Conservation (phyloP, 371 early-diverging fungal genomes). For the Dipsacomyces acuminosporus region DNA sequence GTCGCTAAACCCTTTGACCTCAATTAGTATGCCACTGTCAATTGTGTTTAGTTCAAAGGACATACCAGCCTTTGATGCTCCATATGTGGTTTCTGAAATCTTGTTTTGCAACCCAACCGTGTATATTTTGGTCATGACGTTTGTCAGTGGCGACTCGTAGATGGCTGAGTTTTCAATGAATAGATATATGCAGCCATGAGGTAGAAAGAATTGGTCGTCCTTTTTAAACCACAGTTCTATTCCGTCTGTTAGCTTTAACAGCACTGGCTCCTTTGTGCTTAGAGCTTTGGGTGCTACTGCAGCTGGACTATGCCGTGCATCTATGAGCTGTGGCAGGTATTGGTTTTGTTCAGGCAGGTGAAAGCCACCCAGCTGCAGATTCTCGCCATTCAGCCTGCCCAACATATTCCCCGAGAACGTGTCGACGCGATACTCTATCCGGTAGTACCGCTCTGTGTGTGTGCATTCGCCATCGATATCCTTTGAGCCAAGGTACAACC, state of each 20-base stretch:
- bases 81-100: constrained; percentile 78
- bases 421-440: constrained; percentile 73
- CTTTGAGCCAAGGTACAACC: constrained; percentile 46
- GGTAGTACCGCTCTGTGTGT: constrained; percentile 71
- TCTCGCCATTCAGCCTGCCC: constrained; percentile 51
- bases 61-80: constrained; percentile 68
- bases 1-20: constrained; percentile 11
- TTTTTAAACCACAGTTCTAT: constrained; percentile 86
- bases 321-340: constrained; percentile 71
- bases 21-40: not conserved
- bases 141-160: constrained; percentile 58
- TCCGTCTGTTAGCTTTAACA: constrained; percentile 40
- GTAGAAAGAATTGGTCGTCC: constrained; percentile 76
- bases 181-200: constrained; percentile 37
- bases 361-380: constrained; percentile 54
- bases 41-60: constrained; percentile 44
- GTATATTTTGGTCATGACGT: constrained; percentile 60
- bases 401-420: constrained; percentile 55
- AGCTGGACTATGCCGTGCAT: no score
- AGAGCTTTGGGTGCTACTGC: no score
- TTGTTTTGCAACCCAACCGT: constrained; percentile 73
- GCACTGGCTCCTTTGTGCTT: no score
- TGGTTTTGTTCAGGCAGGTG: constrained; percentile 71
- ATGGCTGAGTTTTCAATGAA: constrained; percentile 55
- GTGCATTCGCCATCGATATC: constrained; percentile 28